A percentile compares a stretch with the other conserved stretches of the same genome.
These are phyloP conservation scores for Metschnikowia vanudenii DNA, from an alignment of 805 yeast genomes.

Conservation along the genomic window DNA sequence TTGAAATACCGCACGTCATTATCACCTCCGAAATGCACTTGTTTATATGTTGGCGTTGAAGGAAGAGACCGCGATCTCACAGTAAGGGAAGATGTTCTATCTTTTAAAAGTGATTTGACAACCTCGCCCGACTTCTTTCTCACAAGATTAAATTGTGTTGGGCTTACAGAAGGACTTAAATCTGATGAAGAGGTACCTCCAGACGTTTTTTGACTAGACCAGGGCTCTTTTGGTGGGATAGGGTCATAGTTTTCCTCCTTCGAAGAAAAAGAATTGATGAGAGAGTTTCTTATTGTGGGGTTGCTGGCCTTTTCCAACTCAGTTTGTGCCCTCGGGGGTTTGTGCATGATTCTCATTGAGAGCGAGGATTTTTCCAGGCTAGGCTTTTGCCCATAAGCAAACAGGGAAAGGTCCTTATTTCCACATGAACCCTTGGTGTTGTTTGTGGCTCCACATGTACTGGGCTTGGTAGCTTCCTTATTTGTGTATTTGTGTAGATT, in stretches of 20 bases:
- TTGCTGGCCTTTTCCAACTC: constrained; percentile 29
- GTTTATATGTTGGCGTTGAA: constrained; percentile 57
- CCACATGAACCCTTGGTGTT: not conserved
- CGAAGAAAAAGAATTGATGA: constrained; percentile 22
- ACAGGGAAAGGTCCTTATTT: not conserved
- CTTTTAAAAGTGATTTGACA: constrained; percentile 67
- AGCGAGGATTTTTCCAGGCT: constrained; percentile 21
- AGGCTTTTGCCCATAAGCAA: constrained; percentile 1
- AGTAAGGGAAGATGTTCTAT: constrained; percentile 29
- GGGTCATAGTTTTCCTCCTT: not conserved
- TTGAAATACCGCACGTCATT: constrained; percentile 71
- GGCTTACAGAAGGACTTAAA: not conserved
- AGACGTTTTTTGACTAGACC: not conserved
- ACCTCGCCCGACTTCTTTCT: constrained; percentile 70
- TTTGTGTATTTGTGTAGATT: not conserved
- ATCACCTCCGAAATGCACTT: constrained; percentile 76
- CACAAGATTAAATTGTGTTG: constrained; percentile 35
- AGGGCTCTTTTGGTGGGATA: not conserved
- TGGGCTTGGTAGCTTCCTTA: not conserved
- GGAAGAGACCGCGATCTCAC: constrained; percentile 39
- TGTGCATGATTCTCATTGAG: constrained; percentile 39
- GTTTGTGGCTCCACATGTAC: not conserved
- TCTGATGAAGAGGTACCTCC: not conserved
- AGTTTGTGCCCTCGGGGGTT: constrained; percentile 36
- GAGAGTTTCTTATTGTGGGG: constrained; percentile 29